phyloP scores from a whole-genome alignment of 768 basidiomycete genomes.

The Calocera viscosa region DNA sequence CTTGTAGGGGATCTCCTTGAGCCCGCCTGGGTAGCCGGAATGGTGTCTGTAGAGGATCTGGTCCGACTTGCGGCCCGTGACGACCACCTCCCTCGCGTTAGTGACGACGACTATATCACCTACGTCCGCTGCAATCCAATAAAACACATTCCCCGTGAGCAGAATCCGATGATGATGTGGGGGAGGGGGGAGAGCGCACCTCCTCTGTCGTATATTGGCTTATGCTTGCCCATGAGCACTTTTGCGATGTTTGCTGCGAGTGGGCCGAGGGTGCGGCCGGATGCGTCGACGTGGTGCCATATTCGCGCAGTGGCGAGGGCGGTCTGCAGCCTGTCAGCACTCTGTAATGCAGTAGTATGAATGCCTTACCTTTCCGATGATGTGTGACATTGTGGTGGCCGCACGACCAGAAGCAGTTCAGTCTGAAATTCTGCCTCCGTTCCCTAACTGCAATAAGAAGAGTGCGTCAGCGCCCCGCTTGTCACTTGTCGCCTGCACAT shows the following conservation, averaged over 20 bases:
- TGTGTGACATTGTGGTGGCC: slow-evolving; percentile 18
- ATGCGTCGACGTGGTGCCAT: slow-evolving; percentile 91
- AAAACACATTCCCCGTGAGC: no score
- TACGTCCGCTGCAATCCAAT: slow-evolving; percentile 60
- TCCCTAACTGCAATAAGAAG: not conserved
- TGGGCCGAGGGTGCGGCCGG: slow-evolving; percentile 85
- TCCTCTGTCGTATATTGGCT: slow-evolving; percentile 88
- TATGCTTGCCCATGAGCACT: slow-evolving; percentile 98
- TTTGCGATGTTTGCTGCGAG: slow-evolving; percentile 87
- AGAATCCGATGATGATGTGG: not conserved
- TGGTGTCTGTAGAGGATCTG: slow-evolving; percentile 83
- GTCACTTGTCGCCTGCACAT: no score
- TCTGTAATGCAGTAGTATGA: not conserved
- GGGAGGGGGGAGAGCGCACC: slow-evolving; percentile 37
- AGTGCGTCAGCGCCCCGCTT: no score
- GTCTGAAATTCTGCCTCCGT: not conserved
- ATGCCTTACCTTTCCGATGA: slow-evolving; percentile 14
- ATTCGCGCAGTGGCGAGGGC: slow-evolving; percentile 86
- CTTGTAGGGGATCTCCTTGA: slow-evolving; percentile 81
- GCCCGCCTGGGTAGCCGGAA: slow-evolving; percentile 81
- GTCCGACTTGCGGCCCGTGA: slow-evolving; percentile 79
- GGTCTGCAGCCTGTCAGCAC: slow-evolving; percentile 42
- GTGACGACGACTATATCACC: slow-evolving; percentile 98
- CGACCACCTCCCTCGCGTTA: slow-evolving; percentile 67
- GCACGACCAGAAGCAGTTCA: no score